Evolutionary conservation across 192 early-diverging fungal genomes (phyloP), one percentile per base, ranked within the genome.

Genomic region (Rhizophagus clarus): DNA sequence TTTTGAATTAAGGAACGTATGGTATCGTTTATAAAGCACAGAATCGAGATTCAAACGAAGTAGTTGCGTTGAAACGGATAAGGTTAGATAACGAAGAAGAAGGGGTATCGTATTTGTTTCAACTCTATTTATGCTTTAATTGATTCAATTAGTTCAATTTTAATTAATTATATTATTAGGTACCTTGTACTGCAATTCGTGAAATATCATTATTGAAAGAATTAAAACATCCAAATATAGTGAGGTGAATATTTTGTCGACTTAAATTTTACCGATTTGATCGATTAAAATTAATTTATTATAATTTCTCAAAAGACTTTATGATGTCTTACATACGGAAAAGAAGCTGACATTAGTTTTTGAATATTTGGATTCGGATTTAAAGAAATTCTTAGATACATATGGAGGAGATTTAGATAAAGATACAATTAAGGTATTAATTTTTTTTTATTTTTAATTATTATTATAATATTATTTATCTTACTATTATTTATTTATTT

Each of bases 11-110:
- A 91, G 91, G 94, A 76, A 98, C 98, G 4, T 99, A 98, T 83
- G 98, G 97, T 45, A 96, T 98, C 72, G 98, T 99, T 4, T 99
- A 99, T 92, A 99, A 99, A 87, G 98, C 97, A 3, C 97, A 99
- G 84, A 96, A 97, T 88, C 87, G 93, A 78, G 95, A 97, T 61
- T 96, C 93, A 24, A 93, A 93, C 81, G 97, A 97, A 79, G 94
- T 99, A n/a, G 97, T 99, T 10, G 98, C 98, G 28, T 87, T 99
- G 74, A 99, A 99, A 86, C 92, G 97, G 47, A 95, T 96, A 81
- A 91, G 94, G 28, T 87, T 95, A 62, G 95, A 96, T 81, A 96
- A 96, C 80, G 94, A 95, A 79, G 94, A 95, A 83, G 94, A 96
- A 84, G 94, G 93, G 72, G 93, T 95, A 88, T 7, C 15, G 17